These are phyloP conservation scores for Penicillium palitans DNA, from an alignment of 2,329 filamentous ascomycete genomes.

Conservation along the genomic window DNA sequence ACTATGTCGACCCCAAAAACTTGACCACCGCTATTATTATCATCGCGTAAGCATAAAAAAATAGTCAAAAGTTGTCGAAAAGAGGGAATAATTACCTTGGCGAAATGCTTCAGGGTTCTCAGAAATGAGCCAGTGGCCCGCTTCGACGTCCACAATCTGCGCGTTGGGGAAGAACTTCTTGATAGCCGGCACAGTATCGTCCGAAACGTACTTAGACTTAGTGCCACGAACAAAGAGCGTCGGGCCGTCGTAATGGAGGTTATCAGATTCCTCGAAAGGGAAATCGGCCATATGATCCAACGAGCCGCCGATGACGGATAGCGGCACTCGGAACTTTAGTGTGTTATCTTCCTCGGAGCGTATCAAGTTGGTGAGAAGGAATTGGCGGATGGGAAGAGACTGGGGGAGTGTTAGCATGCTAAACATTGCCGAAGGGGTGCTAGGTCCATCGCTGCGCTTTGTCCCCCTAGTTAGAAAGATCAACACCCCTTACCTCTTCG, in stretches of 20 bases:
- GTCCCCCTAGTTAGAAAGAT: background rate
- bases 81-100: slow-evolving; percentile 30
- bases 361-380: slow-evolving; percentile 82
- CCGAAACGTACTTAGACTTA: slow-evolving; percentile 42
- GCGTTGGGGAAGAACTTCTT: slow-evolving; percentile 46
- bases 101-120: slow-evolving; percentile 48
- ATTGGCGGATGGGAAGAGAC: slow-evolving; percentile 78
- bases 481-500: slow-evolving; percentile 58
- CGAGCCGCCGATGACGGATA: slow-evolving; percentile 66
- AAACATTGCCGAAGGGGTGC: background rate
- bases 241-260: slow-evolving; percentile 69
- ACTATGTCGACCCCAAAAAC: slow-evolving; percentile 31
- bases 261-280: slow-evolving; percentile 73
- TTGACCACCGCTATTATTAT: slow-evolving; percentile 36
- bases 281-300: slow-evolving; percentile 83
- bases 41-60: slow-evolving; percentile 13
- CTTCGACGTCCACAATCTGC: slow-evolving; percentile 42
- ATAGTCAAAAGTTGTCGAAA: background rate
- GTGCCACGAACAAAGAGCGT: slow-evolving; percentile 69
- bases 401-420: slow-evolving; percentile 26
- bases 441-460: background rate
- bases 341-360: slow-evolving; percentile 53
- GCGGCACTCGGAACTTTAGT: slow-evolving; percentile 76
- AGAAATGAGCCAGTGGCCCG: slow-evolving; percentile 48
- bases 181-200: slow-evolving; percentile 42